Conservation (phyloP, 75 land plant species). For the Picea sitchensis region DNA sequence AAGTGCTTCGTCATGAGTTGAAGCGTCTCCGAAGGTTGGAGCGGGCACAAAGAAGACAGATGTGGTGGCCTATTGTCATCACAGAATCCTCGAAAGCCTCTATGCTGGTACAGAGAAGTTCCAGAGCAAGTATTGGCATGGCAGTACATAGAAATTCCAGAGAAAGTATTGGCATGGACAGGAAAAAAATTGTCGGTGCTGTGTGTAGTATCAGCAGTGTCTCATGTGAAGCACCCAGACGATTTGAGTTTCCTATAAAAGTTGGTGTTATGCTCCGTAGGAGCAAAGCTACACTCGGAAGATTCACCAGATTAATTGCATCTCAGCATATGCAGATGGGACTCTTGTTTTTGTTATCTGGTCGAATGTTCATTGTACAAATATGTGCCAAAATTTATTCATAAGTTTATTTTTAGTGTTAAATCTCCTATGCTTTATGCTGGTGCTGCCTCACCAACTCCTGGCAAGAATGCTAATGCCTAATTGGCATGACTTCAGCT, state of each 20-base stretch:
- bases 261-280: constrained; percentile 24
- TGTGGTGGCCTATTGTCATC: constrained; percentile 67
- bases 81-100: constrained; percentile 4
- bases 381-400: constrained; percentile 3
- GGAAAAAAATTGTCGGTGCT: constrained; percentile 18
- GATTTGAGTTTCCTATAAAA: neutral
- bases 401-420: neutral
- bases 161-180: neutral
- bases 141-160: constrained; percentile 1
- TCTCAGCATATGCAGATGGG: constrained; percentile 77
- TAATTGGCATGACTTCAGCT: no score
- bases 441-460: no score
- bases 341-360: constrained; percentile 62
- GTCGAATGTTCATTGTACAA: constrained; percentile 29
- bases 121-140: constrained; percentile 1
- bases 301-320: constrained; percentile 54
- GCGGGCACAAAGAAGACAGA: constrained; percentile 39
- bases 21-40: constrained; percentile 49
- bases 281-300: constrained; percentile 35
- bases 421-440: no score
- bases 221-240: neutral
- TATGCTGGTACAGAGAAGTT: constrained; percentile 7
- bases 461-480: no score
- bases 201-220: neutral
- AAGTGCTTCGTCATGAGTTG: constrained; percentile 48